These are phyloP conservation scores for Coemansia sp. DNA, from an alignment of 371 early-diverging fungal species.

Conservation along the genomic window DNA sequence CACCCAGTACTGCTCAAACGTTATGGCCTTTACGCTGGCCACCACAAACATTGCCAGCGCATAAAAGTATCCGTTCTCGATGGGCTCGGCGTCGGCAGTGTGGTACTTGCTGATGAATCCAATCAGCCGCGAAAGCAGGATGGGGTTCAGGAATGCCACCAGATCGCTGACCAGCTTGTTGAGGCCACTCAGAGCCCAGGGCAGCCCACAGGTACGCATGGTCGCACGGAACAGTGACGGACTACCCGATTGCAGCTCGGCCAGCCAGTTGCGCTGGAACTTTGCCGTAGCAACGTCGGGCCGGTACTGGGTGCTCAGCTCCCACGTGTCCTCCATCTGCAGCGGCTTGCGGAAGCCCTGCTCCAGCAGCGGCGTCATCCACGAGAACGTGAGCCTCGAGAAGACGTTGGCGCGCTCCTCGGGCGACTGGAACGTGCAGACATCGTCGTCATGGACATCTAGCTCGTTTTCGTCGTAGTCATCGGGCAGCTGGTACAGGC, in stretches of 20 bases:
- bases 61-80: slow-evolving; percentile 62
- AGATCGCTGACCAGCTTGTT: slow-evolving; percentile 82
- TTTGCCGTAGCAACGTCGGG: slow-evolving; percentile 61
- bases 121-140: slow-evolving; percentile 72
- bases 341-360: slow-evolving; percentile 57
- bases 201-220: slow-evolving; percentile 63
- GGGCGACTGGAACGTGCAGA: slow-evolving; percentile 51
- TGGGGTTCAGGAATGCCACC: slow-evolving; percentile 84
- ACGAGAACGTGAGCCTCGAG: slow-evolving; percentile 78
- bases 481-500: slow-evolving; percentile 61
- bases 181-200: slow-evolving; percentile 59
- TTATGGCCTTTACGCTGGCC: too few relatives aligned
- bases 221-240: slow-evolving; percentile 76
- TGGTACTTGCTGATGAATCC: slow-evolving; percentile 59
- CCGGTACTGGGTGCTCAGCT: slow-evolving; percentile 64
- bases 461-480: slow-evolving; percentile 56
- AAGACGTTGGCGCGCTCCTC: slow-evolving; percentile 87
- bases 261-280: slow-evolving; percentile 73
- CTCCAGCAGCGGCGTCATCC: slow-evolving; percentile 90
- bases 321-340: slow-evolving; percentile 52
- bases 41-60: slow-evolving; percentile 76
- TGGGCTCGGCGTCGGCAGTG: slow-evolving; percentile 55
- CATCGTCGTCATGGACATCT: background rate
- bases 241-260: slow-evolving; percentile 19
- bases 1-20: slow-evolving; percentile 63